Conservation (phyloP, 305 asterid genomes). For the Fraxinus platypoda region DNA sequence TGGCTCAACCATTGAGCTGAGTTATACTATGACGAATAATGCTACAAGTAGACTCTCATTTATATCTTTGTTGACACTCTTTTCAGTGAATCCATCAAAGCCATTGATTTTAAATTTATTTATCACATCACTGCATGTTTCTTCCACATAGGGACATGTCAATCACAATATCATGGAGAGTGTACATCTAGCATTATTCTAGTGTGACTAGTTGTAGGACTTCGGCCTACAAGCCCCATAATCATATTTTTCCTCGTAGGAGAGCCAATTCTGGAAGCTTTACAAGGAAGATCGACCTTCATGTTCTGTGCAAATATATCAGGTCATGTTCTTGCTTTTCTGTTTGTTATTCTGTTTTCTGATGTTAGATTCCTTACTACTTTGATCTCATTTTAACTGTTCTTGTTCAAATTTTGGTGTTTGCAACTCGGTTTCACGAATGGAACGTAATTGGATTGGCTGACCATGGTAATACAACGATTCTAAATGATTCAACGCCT, state of each 20-base stretch:
- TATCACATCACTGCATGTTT: too few species aligned
- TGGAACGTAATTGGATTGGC: not conserved
- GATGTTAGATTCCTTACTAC: not conserved
- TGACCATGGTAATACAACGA: not conserved
- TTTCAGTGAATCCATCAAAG: too few species aligned
- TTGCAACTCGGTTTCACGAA: not conserved
- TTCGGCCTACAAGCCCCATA: too few species aligned
- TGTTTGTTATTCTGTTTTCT: not conserved
- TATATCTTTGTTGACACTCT: too few species aligned
- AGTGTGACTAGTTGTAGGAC: too few species aligned
- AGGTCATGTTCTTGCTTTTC: constrained; percentile 37
- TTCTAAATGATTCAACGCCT: not conserved
- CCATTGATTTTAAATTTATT: too few species aligned
- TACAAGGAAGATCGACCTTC: constrained; percentile 74
- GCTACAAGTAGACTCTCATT: too few species aligned
- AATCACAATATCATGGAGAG: too few species aligned
- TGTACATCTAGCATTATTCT: too few species aligned
- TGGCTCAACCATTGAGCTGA: too few species aligned
- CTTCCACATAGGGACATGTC: too few species aligned
- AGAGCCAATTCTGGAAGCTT: constrained; percentile 88
- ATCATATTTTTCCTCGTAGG: constrained; percentile 40
- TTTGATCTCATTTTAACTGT: not conserved
- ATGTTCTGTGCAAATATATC: constrained; percentile 66
- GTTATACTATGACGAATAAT: too few species aligned
- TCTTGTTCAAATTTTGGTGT: not conserved